Base-by-base conservation (phyloP, 2,329 filamentous ascomycete species). In the Incumbomyces lentus region DNA sequence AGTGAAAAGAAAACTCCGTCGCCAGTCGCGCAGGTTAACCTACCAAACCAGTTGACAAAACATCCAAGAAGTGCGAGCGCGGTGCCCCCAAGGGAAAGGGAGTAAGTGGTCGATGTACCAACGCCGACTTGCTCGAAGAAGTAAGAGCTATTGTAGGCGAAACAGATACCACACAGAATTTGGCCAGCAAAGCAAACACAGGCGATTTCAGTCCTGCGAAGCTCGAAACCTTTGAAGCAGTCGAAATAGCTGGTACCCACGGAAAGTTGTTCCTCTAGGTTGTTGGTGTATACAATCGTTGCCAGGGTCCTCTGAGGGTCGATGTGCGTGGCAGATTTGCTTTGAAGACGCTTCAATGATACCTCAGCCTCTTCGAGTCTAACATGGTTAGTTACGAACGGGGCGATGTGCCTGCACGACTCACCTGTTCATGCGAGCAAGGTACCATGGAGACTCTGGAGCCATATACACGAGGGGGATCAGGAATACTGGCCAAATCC, bases 1-100 rank as follows among this genome's bases (percentile, higher is more conserved):
- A 26, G 22, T 26, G 22, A 26, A 26, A 26, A 26, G 4, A 26
- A 26, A 8, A 26, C 5, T 8, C 22, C 22, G 8, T 26, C 22
- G 22, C 5, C 8, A 4, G 22, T 26, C 8, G 22, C 4, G 22
- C 5, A 26, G 8, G 22, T 8, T 26, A 8, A 14, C 33, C 11
- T 14, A 14, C n/a, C 14, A 63, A 60, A 1, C 66, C 68, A 26
- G 54, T 54, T 33, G 66, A 77, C 58, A 80, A 90, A 87, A 40
- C 90, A 70, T 52, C 76, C 78, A 85, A 86, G 92, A 1, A 86
- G 81, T 37, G 82, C 84, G 50, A 92, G 79, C 2, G 87, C 84
- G 40, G 85, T 86, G 26, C 79, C 78, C 38, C 75, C 76, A 48
- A 79, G 68, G 7, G 73, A 70, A 55, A 80, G 75, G 46, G 72